Conservation (phyloP, 1,284 basidiomycete genomes). For the Schizophyllum commune region DNA sequence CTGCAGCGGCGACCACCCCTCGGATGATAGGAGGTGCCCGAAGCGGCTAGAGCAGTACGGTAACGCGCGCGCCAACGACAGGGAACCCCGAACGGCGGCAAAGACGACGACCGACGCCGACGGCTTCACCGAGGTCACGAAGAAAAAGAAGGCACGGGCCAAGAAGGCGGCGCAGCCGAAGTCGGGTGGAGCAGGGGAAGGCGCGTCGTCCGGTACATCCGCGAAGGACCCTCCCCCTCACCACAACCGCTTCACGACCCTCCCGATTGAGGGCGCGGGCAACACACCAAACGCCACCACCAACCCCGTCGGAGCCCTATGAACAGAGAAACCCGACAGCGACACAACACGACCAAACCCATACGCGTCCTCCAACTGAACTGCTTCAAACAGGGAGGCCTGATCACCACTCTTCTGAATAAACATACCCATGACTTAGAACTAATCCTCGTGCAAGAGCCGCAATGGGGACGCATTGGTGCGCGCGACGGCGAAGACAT, state of each 20-base stretch:
- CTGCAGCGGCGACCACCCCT: neutral
- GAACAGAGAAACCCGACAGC: neutral
- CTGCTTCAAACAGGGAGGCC: slow-evolving; percentile 9
- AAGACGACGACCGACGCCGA: too few relatives aligned
- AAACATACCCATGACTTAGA: slow-evolving; percentile 12
- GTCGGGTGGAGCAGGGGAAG: too few relatives aligned
- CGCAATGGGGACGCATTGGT: slow-evolving; percentile 18
- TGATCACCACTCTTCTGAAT: slow-evolving; percentile 15
- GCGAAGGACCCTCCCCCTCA: too few relatives aligned
- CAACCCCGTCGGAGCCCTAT: neutral
- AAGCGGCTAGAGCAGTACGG: neutral
- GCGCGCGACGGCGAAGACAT: slow-evolving; percentile 9
- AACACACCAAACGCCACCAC: neutral
- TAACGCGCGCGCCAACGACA: neutral
- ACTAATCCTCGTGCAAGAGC: slow-evolving; percentile 20
- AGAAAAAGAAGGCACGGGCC: too few relatives aligned
- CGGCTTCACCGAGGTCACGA: too few relatives aligned
- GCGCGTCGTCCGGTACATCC: too few relatives aligned
- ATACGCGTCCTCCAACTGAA: slow-evolving; percentile 17
- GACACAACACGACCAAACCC: slow-evolving; percentile 7
- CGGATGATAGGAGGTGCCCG: neutral
- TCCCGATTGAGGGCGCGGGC: too few relatives aligned
- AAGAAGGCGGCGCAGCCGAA: too few relatives aligned
- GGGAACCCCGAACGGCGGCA: too few relatives aligned
- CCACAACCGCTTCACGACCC: too few relatives aligned